These are phyloP conservation scores for Talaromyces borbonicus DNA, from an alignment of 495 filamentous ascomycete species.

Conservation along the genomic window DNA sequence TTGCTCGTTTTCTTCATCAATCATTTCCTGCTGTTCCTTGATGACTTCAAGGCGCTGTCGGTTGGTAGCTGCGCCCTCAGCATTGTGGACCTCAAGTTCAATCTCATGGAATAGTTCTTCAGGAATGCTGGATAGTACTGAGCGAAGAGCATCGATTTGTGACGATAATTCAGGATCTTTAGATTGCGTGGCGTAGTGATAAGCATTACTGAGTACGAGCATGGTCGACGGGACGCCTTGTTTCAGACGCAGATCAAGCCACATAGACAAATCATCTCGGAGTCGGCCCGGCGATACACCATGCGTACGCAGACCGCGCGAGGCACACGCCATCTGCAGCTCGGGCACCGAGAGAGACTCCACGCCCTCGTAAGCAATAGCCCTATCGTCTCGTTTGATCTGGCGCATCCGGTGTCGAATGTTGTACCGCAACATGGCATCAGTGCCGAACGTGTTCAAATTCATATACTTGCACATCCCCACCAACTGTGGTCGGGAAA, in stretches of 20 bases:
- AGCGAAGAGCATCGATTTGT: slow-evolving; percentile 88
- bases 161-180: slow-evolving; percentile 79
- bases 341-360: slow-evolving; percentile 88
- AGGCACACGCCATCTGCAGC: slow-evolving; percentile 81
- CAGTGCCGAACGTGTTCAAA: slow-evolving; percentile 90
- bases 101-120: slow-evolving; percentile 99
- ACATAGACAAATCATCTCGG: slow-evolving; percentile 85
- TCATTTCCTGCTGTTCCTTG: slow-evolving; percentile 97
- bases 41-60: slow-evolving; percentile 98
- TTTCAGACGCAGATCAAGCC: slow-evolving; percentile 89
- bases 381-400: slow-evolving; percentile 95
- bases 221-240: slow-evolving; percentile 90
- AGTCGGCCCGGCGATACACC: slow-evolving; percentile 79
- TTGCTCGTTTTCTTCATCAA: slow-evolving; percentile 93
- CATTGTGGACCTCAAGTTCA: slow-evolving; percentile 94
- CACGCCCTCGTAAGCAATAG: slow-evolving; percentile 91
- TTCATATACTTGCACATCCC: slow-evolving; percentile 99
- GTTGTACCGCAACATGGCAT: slow-evolving; percentile 95
- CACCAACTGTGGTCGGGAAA: slow-evolving; percentile 90
- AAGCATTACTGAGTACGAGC: slow-evolving; percentile 91
- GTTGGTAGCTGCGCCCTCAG: slow-evolving; percentile 96
- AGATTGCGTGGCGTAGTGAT: slow-evolving; percentile 78
- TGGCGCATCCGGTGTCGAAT: slow-evolving; percentile 97
- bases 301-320: slow-evolving; percentile 85
- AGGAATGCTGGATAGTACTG: slow-evolving; percentile 86